phyloP scores from a whole-genome alignment of 352 stramenopile species.

The Aphanomyces astaci region DNA sequence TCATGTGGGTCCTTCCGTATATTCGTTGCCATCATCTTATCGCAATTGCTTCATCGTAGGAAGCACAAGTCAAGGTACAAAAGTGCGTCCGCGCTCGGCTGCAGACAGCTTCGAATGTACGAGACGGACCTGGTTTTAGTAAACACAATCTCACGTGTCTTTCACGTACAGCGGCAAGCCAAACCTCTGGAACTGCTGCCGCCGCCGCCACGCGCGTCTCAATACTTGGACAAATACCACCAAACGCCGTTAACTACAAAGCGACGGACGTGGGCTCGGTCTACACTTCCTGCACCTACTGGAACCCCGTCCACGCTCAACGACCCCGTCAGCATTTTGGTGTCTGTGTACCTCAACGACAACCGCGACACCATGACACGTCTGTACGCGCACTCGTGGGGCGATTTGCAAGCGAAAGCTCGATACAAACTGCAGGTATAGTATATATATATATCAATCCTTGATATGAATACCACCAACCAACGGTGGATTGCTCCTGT shows the following conservation, averaged over 20 bases:
- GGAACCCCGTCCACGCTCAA: too few relatives aligned
- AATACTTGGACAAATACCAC: conserved; percentile 1
- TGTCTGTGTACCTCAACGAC: conserved; percentile 17
- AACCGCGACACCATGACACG: conserved; percentile 13
- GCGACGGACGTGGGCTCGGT: neutral
- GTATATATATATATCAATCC: neutral
- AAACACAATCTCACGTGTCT: too few relatives aligned
- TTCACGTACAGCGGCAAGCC: neutral
- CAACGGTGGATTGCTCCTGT: neutral
- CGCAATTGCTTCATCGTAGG: neutral
- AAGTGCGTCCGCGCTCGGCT: neutral
- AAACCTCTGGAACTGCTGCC: neutral
- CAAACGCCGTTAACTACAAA: neutral
- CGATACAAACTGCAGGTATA: conserved; percentile 10
- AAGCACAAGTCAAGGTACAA: neutral
- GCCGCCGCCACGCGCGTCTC: neutral
- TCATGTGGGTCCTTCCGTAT: neutral
- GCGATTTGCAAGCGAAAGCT: conserved; percentile 3
- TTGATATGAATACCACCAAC: too few relatives aligned
- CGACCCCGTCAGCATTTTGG: conserved; percentile 8
- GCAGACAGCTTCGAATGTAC: neutral
- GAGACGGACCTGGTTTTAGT: neutral
- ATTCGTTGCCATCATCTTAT: too few relatives aligned
- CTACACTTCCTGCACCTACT: neutral
- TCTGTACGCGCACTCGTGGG: neutral